Evolutionary conservation across 345 rosid genomes (phyloP).

Genomic region (Hevea brasiliensis): DNA sequence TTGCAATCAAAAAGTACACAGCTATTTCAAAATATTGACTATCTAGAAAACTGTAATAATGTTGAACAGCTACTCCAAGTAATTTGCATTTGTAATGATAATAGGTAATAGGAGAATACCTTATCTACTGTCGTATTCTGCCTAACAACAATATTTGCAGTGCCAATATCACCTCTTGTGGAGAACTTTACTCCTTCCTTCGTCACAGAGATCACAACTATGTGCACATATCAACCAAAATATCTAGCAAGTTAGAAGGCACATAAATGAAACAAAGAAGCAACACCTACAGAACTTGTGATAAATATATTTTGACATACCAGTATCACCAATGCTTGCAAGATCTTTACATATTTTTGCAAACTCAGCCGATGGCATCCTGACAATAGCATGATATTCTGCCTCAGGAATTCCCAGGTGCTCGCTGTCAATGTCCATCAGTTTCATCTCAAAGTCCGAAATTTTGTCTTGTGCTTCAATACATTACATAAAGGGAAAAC

Average conservation of each 20-base stretch:
- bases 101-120: slow-evolving; percentile 32
- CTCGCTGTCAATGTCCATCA: slow-evolving; percentile 98
- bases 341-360: slow-evolving; percentile 89
- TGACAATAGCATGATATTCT: slow-evolving; percentile 90
- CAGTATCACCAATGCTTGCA: slow-evolving; percentile 92
- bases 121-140: slow-evolving; percentile 94
- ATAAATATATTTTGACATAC: slow-evolving; percentile 30
- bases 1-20: not conserved
- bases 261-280: not conserved
- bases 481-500: not conserved
- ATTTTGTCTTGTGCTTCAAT: slow-evolving; percentile 87
- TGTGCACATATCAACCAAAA: slow-evolving; percentile 10
- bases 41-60: not conserved
- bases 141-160: slow-evolving; percentile 90
- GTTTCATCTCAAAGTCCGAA: slow-evolving; percentile 95
- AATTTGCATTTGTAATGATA: not conserved
- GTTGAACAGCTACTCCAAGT: not conserved
- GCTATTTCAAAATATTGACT: not conserved
- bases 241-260: not conserved
- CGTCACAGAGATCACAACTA: slow-evolving; percentile 91
- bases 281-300: not conserved
- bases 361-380: slow-evolving; percentile 94
- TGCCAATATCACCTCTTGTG: slow-evolving; percentile 90
- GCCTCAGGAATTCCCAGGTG: slow-evolving; percentile 99
- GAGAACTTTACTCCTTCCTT: slow-evolving; percentile 99